Conservation (phyloP, 1,284 basidiomycete species). For the Moesziomyces antarcticus region DNA sequence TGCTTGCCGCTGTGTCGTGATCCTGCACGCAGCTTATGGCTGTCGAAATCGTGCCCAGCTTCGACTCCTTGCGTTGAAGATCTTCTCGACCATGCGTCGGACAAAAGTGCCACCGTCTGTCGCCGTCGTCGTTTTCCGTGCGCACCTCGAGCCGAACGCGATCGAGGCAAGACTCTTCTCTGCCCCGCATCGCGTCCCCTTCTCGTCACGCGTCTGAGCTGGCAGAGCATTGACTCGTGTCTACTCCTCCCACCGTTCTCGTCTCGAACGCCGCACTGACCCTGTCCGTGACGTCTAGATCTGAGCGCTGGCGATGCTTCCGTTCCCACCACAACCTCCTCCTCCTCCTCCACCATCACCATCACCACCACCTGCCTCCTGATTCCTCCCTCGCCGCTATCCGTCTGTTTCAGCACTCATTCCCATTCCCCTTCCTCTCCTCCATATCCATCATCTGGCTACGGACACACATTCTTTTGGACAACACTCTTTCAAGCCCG, state of each 20-base stretch:
- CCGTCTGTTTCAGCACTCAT: neutral
- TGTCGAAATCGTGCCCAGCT: neutral
- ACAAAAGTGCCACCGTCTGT: neutral
- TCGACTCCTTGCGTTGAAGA: conserved; percentile 36
- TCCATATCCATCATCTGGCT: neutral
- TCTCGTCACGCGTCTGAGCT: too few relatives aligned
- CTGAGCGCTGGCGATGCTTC: neutral
- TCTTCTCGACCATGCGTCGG: conserved; percentile 6
- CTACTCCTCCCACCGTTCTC: too few relatives aligned
- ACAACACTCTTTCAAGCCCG: neutral
- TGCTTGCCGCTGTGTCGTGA: neutral
- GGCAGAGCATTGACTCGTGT: too few relatives aligned
- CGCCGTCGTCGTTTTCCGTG: neutral
- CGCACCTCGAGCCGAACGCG: neutral
- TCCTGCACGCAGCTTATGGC: conserved; percentile 3
- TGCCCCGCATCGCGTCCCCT: too few relatives aligned
- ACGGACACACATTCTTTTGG: neutral
- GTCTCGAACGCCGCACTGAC: neutral
- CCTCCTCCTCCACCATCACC: conserved; percentile 2
- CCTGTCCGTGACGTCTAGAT: neutral
- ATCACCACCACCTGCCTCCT: conserved; percentile 5
- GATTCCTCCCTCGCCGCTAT: too few relatives aligned
- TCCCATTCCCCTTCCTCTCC: neutral
- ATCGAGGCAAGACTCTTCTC: too few relatives aligned
- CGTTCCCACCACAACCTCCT: conserved; percentile 1